Evolutionary conservation across 306 rosid genomes (phyloP).

Genomic region (Quillaja saponaria): DNA sequence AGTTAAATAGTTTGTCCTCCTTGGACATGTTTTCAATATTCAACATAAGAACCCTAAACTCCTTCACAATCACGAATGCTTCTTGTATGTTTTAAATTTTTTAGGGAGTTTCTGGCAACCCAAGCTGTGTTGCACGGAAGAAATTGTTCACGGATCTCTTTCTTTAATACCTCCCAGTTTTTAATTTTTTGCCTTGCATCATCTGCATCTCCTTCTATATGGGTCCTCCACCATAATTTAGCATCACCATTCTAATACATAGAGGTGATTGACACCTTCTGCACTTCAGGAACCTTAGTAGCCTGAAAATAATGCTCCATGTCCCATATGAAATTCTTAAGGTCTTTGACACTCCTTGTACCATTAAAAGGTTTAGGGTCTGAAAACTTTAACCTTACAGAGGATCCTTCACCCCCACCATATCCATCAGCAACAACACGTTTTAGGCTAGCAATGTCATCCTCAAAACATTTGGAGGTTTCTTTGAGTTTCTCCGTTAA

Average conservation of each 20-base stretch:
- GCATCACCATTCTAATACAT: neutral
- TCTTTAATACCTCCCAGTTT: neutral
- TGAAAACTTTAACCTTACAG: too few species aligned
- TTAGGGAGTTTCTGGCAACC: neutral
- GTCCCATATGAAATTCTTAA: neutral
- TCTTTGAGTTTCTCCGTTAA: too few species aligned
- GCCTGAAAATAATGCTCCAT: neutral
- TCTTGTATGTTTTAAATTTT: neutral
- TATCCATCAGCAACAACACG: too few species aligned
- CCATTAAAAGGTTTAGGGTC: neutral
- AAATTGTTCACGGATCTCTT: neutral
- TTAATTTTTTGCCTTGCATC: neutral
- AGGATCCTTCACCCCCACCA: too few species aligned
- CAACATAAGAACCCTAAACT: slow-evolving; percentile 1
- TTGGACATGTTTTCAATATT: slow-evolving; percentile 4
- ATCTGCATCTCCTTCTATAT: neutral
- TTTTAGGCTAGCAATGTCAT: too few species aligned
- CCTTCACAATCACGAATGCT: neutral
- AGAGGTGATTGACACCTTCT: neutral
- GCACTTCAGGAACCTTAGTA: neutral
- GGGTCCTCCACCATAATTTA: neutral
- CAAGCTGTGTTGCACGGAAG: neutral
- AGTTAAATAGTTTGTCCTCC: slow-evolving; percentile 7
- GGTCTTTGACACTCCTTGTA: neutral
- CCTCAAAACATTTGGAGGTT: too few species aligned